Percentiles rank a stretch among this genome's conserved stretches.
These are phyloP conservation scores for Hypoxylon sp. DNA, from an alignment of 2,329 filamentous ascomycete genomes.

Conservation along the genomic window DNA sequence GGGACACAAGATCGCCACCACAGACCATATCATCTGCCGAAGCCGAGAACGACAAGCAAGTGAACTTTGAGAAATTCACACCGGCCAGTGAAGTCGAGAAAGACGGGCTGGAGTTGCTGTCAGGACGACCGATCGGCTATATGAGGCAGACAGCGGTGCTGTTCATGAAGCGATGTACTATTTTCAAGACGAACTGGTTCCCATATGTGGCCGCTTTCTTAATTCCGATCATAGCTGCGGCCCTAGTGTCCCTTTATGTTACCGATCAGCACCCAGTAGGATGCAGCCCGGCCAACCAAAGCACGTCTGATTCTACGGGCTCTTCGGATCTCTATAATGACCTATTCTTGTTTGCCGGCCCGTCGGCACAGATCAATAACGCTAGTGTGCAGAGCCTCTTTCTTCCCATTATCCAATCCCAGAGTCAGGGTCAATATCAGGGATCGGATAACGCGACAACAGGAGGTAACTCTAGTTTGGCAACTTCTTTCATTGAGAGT, in stretches of 20 bases:
- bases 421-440: slow-evolving; percentile 10
- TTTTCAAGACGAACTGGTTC: slow-evolving; percentile 82
- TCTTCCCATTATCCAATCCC: slow-evolving; percentile 54
- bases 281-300: slow-evolving; percentile 49
- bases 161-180: slow-evolving; percentile 80
- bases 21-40: slow-evolving; percentile 20
- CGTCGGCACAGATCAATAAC: slow-evolving; percentile 55
- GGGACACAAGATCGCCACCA: slow-evolving; percentile 49
- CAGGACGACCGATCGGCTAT: slow-evolving; percentile 77
- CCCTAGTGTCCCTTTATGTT: slow-evolving; percentile 82
- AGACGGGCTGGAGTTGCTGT: slow-evolving; percentile 67
- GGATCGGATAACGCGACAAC: slow-evolving; percentile 16
- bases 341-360: slow-evolving; percentile 59
- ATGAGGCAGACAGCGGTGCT: slow-evolving; percentile 77
- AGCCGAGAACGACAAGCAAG: slow-evolving; percentile 42
- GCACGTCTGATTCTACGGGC: slow-evolving; percentile 52
- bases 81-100: slow-evolving; percentile 45
- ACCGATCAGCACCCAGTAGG: slow-evolving; percentile 52
- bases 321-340: slow-evolving; percentile 52
- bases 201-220: slow-evolving; percentile 80
- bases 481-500: slow-evolving; percentile 49
- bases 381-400: slow-evolving; percentile 52
- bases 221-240: slow-evolving; percentile 83
- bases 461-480: slow-evolving; percentile 18
- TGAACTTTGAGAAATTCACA: slow-evolving; percentile 42